A percentile compares a stretch with the other conserved stretches of the same genome.
phyloP scores from a whole-genome alignment of 345 rosid species.

The Moricandia moricandioides region DNA sequence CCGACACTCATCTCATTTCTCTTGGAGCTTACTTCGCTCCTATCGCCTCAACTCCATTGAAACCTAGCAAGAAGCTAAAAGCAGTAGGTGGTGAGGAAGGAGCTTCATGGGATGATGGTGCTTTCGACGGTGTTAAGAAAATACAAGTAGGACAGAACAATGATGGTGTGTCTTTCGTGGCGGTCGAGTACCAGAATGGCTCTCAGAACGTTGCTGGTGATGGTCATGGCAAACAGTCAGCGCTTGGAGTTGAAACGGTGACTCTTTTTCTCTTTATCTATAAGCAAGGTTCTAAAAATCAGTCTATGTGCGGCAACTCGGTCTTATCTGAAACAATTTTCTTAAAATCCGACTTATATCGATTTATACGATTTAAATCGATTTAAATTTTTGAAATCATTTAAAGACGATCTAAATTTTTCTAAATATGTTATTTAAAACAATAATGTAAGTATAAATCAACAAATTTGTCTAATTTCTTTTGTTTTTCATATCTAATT shows the following conservation, averaged over 20 bases:
- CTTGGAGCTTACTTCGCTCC: constrained; percentile 33
- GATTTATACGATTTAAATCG: too few species aligned
- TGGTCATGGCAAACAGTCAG: background rate
- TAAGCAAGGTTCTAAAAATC: too few species aligned
- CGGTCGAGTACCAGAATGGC: constrained; percentile 15
- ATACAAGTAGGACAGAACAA: background rate
- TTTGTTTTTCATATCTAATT: too few species aligned
- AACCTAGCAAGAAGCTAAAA: background rate
- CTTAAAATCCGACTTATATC: too few species aligned
- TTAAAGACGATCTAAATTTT: too few species aligned
- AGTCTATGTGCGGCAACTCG: too few species aligned
- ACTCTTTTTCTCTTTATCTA: background rate
- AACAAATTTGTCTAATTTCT: too few species aligned
- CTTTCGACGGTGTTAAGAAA: background rate
- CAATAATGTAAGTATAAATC: too few species aligned
- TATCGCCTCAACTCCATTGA: background rate
- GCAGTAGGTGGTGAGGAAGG: background rate
- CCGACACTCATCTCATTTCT: constrained; percentile 6
- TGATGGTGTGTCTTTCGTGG: constrained; percentile 1
- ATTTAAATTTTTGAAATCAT: too few species aligned
- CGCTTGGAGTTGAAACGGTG: background rate
- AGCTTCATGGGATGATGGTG: constrained; percentile 3
- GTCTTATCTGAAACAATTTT: too few species aligned
- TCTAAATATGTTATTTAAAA: too few species aligned
- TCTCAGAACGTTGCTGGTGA: background rate